phyloP scores from a whole-genome alignment of 2,329 filamentous ascomycete genomes.

The Aspergillus sp. region DNA sequence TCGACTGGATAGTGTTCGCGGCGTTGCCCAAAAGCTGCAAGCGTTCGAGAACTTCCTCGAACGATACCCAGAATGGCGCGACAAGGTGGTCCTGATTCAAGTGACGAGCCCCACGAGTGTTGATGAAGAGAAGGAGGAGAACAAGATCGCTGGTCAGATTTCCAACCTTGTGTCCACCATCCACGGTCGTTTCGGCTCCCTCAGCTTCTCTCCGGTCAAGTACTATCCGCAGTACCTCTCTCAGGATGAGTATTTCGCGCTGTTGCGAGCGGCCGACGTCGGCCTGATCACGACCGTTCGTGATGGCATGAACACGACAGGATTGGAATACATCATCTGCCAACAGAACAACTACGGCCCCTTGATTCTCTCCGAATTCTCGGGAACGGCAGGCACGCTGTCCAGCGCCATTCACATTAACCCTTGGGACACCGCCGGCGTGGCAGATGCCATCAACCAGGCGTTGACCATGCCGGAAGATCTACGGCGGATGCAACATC shows the following conservation, averaged over 20 bases:
- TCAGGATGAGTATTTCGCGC: constrained; percentile 87
- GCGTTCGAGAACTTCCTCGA: constrained; percentile 92
- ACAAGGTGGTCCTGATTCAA: constrained; percentile 90
- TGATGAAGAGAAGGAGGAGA: constrained; percentile 75
- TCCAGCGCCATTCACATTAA: constrained; percentile 92
- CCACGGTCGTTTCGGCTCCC: constrained; percentile 83
- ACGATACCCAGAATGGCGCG: constrained; percentile 85
- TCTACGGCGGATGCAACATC: constrained; percentile 67
- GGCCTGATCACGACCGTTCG: constrained; percentile 93
- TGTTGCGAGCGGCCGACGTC: constrained; percentile 86
- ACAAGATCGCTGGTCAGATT: constrained; percentile 82
- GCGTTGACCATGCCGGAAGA: constrained; percentile 74
- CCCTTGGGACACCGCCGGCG: constrained; percentile 85
- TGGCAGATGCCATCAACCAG: constrained; percentile 77
- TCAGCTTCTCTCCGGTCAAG: constrained; percentile 86
- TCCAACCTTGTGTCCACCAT: constrained; percentile 88
- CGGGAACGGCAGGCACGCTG: constrained; percentile 84
- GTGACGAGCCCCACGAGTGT: constrained; percentile 85
- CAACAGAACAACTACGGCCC: constrained; percentile 85
- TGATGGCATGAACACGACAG: constrained; percentile 97
- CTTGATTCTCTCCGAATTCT: constrained; percentile 93
- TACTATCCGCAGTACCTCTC: constrained; percentile 93
- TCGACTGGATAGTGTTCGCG: constrained; percentile 86
- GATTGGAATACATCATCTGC: constrained; percentile 89
- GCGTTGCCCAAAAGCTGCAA: constrained; percentile 93